Evolutionary conservation across 352 stramenopile genomes (phyloP), one percentile per base, ranked within the genome.

Genomic region (Globisporangium solare): DNA sequence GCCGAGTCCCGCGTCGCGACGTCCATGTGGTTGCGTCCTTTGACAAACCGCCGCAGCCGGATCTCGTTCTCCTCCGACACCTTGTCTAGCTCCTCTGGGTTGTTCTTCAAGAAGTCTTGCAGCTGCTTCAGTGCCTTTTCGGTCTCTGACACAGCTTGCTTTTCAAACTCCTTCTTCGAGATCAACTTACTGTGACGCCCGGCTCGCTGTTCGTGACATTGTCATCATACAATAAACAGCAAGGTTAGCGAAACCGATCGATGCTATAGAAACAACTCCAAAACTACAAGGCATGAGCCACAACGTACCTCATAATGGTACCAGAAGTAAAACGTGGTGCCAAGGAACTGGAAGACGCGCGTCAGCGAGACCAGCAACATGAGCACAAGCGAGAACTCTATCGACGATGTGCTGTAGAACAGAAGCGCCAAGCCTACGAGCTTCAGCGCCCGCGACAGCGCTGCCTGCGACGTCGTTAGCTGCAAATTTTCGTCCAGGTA

Each of bases 401-500:
- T 89, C 14, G 81, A 92, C 21, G 83, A 94, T 20, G 81, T 94
- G 66, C 81, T 91, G 61, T 94, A 80, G 56, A 92, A 88, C 20
- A 94, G 58, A 27, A 94, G 64, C 43, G 71, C 79, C 56, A 91
- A 66, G 2, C 77, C 81, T 54, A 83, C 32, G 12, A 88, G 22
- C 61, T 86, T 85, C 2, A 94, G 51, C 17, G 67, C 63, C 8
- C 79, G 71, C 18, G 77, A 76, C 3, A 94, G 68, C 22, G 74
- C 77, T 20, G 74, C 60, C 55, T 94, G 83, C n/a, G 75, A 76
- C 42, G 61, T 83, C n/a, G 83, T 89, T 15, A 83, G 45, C 37
- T 70, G 73, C 6, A 83, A 56, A 45, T 86, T 79, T 14, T 90
- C 72, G 21, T 90, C 78, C 56, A 91, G 68, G 37, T 76, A 68